These are phyloP conservation scores for Dacryopinax primogenitus DNA, from an alignment of 768 basidiomycete species.

Conservation along the genomic window DNA sequence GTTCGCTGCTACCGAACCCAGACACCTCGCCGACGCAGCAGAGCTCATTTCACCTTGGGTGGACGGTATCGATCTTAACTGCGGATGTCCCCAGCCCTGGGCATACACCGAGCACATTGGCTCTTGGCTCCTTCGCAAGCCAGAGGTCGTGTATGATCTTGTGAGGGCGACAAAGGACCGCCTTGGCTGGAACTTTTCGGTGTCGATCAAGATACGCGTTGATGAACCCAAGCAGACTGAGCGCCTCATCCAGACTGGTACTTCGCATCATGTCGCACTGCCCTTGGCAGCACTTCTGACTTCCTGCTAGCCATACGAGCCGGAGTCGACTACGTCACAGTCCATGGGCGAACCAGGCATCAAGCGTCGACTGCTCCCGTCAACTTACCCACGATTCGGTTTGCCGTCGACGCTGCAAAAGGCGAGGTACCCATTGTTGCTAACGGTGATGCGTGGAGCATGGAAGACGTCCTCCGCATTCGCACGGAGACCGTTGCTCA, in stretches of 20 bases:
- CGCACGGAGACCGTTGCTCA: conserved; percentile 28
- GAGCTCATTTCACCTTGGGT: conserved; percentile 33
- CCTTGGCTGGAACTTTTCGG: conserved; percentile 32
- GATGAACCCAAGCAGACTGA: conserved; percentile 32
- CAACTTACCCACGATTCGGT: conserved; percentile 29
- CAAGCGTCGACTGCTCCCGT: conserved; percentile 34
- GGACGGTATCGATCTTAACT: conserved; percentile 38
- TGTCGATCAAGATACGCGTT: conserved; percentile 36
- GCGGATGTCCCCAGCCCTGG: conserved; percentile 36
- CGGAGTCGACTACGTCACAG: conserved; percentile 29
- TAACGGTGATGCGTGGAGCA: conserved; percentile 36
- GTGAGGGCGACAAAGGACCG: conserved; percentile 31
- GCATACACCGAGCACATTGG: conserved; percentile 36
- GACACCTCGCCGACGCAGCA: conserved; percentile 32
- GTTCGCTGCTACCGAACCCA: conserved; percentile 33
- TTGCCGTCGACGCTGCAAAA: conserved; percentile 31
- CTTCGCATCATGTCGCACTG: neutral
- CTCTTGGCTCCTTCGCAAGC: conserved; percentile 33
- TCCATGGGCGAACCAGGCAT: conserved; percentile 36
- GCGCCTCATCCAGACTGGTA: conserved; percentile 29
- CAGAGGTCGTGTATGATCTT: conserved; percentile 28
- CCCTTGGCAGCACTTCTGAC: neutral
- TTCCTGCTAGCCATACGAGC: conserved; percentile 27
- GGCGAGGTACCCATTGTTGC: conserved; percentile 33
- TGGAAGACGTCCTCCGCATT: conserved; percentile 28